Evolutionary conservation across 441 rosid species (phyloP).

Genomic region (Breynia disticha): DNA sequence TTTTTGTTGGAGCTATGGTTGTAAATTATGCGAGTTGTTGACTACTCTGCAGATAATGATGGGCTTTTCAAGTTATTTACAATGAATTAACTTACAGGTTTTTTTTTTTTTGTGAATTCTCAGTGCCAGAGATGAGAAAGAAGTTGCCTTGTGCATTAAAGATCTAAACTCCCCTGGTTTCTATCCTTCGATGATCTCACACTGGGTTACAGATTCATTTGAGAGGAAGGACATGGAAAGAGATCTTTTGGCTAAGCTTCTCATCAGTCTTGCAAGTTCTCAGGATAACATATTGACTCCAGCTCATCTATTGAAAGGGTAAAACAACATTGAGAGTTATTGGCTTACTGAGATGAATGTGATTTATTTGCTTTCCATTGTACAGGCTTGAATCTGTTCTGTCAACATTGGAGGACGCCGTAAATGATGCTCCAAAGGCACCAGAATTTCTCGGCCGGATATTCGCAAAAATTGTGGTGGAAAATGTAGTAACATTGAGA

Average conservation of each 20-base stretch:
- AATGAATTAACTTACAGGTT: too few relatives aligned
- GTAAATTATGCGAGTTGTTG: too few relatives aligned
- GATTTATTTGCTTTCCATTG: background rate
- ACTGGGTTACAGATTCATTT: constrained; percentile 90
- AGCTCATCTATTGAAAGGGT: constrained; percentile 72
- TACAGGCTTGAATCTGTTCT: constrained; percentile 79
- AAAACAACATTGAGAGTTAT: constrained; percentile 4
- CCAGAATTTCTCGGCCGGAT: constrained; percentile 70
- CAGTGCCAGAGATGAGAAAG: constrained; percentile 94
- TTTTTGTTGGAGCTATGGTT: too few relatives aligned
- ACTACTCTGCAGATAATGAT: too few relatives aligned
- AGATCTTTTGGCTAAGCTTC: constrained; percentile 76
- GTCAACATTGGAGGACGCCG: constrained; percentile 67
- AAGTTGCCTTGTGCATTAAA: constrained; percentile 75
- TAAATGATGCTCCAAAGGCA: constrained; percentile 89
- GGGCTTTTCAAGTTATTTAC: too few relatives aligned
- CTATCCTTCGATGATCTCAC: constrained; percentile 83
- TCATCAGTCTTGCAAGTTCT: constrained; percentile 54
- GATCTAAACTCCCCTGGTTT: constrained; percentile 72
- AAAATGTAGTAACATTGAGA: constrained; percentile 37
- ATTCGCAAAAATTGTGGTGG: constrained; percentile 43
- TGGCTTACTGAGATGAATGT: too few relatives aligned
- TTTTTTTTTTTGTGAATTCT: constrained; percentile 4
- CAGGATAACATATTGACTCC: constrained; percentile 36
- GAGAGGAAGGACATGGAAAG: constrained; percentile 91